Conservation (phyloP, 192 early-diverging fungal genomes). For the Backusella macrospora region DNA sequence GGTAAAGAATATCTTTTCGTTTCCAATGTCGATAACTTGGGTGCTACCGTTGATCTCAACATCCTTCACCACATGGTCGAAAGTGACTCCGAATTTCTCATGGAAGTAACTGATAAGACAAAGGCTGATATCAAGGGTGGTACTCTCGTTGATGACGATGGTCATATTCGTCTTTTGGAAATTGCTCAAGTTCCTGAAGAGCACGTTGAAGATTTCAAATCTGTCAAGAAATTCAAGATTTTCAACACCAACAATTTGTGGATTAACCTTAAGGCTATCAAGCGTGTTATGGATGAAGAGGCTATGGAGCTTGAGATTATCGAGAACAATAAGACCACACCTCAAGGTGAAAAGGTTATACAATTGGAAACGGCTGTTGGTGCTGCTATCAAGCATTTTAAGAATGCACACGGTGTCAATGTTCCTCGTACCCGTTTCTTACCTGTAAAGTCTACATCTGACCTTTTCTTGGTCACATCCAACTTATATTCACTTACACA, state of each 20-base stretch:
- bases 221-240: slow-evolving; percentile 99
- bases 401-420: slow-evolving; percentile 92
- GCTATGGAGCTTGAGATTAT: slow-evolving; percentile 92
- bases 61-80: slow-evolving; percentile 92
- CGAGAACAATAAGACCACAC: slow-evolving; percentile 94
- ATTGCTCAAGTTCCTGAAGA: slow-evolving; percentile 98
- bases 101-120: slow-evolving; percentile 99
- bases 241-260: slow-evolving; percentile 98
- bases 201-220: slow-evolving; percentile 98
- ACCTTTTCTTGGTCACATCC: slow-evolving; percentile 95
- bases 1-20: slow-evolving; percentile 99
- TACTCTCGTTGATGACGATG: slow-evolving; percentile 98
- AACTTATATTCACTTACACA: slow-evolving; percentile 94
- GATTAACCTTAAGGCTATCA: slow-evolving; percentile 84
- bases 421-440: slow-evolving; percentile 98
- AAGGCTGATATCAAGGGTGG: slow-evolving; percentile 99
- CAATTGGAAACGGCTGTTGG: slow-evolving; percentile 99
- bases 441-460: slow-evolving; percentile 98
- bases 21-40: slow-evolving; percentile 98
- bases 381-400: slow-evolving; percentile 98
- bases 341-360: slow-evolving; percentile 93
- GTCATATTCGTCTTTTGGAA: slow-evolving; percentile 89
- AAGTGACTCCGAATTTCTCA: slow-evolving; percentile 90
- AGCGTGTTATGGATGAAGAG: slow-evolving; percentile 80
- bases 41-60: slow-evolving; percentile 92